Evolutionary conservation across 495 filamentous ascomycete species (phyloP).

Genomic region (Cercophora newfieldiana): DNA sequence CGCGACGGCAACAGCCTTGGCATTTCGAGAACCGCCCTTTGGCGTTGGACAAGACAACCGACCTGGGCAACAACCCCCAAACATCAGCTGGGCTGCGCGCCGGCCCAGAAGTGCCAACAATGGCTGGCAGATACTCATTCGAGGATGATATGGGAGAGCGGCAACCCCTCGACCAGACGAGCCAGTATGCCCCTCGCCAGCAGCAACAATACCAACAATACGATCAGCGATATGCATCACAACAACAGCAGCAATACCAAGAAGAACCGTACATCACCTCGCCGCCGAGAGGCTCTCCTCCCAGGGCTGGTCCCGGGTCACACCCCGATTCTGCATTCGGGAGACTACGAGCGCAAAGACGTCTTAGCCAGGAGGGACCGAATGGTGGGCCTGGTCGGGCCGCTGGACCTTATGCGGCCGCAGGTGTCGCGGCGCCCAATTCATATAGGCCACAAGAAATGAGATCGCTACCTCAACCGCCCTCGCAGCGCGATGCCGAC

Average conservation of each 20-base stretch:
- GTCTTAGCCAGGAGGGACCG: slow-evolving; percentile 35
- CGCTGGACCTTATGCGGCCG: slow-evolving; percentile 21
- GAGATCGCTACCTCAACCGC: slow-evolving; percentile 25
- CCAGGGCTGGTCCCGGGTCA: slow-evolving; percentile 32
- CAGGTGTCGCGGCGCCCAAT: slow-evolving; percentile 7
- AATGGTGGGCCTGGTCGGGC: slow-evolving; percentile 10
- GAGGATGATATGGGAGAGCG: slow-evolving; percentile 42
- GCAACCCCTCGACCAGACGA: slow-evolving; percentile 36
- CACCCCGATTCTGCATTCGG: slow-evolving; percentile 48
- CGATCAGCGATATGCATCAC: slow-evolving; percentile 23
- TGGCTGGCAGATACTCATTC: slow-evolving; percentile 33
- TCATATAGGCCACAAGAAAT: slow-evolving; percentile 17
- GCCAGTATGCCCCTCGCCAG: slow-evolving; percentile 14
- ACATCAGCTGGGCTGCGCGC: slow-evolving; percentile 12
- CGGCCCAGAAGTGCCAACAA: slow-evolving; percentile 11
- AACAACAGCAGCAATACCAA: slow-evolving; percentile 27
- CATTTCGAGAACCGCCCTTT: background rate
- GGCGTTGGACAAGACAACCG: background rate
- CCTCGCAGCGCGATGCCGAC: slow-evolving; percentile 31
- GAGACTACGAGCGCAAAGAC: slow-evolving; percentile 39
- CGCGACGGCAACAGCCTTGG: background rate
- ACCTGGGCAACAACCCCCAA: background rate
- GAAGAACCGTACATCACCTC: slow-evolving; percentile 27
- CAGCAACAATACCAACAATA: slow-evolving; percentile 21
- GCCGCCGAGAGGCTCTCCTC: slow-evolving; percentile 19